Evolutionary conservation across 805 yeast genomes (phyloP).

Genomic region (Wickerhamomyces xylosicus): DNA sequence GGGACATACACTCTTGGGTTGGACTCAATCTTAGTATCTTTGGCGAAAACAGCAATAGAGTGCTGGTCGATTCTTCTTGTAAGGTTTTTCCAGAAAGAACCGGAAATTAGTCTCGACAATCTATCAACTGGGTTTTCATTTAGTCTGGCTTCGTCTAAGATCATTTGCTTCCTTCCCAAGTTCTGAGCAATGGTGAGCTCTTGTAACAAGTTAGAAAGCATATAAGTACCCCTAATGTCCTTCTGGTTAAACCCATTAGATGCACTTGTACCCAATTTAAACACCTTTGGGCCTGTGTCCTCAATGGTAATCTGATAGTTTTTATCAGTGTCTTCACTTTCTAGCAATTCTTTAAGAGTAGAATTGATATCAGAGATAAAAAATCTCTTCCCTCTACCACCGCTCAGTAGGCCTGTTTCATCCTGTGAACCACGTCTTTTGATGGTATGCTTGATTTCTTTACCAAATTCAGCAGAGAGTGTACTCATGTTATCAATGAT

Average conservation of each 20-base stretch:
- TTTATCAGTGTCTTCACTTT: slow-evolving; percentile 75
- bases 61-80: slow-evolving; percentile 60
- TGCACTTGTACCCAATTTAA: slow-evolving; percentile 71
- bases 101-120: slow-evolving; percentile 59
- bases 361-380: slow-evolving; percentile 67
- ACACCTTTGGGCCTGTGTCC: slow-evolving; percentile 77
- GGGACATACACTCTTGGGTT: slow-evolving; percentile 78
- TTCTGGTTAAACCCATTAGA: slow-evolving; percentile 70
- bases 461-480: slow-evolving; percentile 11
- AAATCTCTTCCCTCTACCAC: slow-evolving; percentile 33
- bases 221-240: slow-evolving; percentile 79
- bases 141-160: slow-evolving; percentile 73
- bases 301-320: slow-evolving; percentile 81
- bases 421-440: slow-evolving; percentile 48
- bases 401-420: slow-evolving; percentile 26
- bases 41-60: slow-evolving; percentile 59
- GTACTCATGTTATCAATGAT: slow-evolving; percentile 23
- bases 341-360: slow-evolving; percentile 58
- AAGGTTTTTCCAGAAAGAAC: slow-evolving; percentile 71
- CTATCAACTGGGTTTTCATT: slow-evolving; percentile 83
- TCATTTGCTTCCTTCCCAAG: slow-evolving; percentile 67
- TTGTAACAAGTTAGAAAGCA: slow-evolving; percentile 77
- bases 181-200: slow-evolving; percentile 81
- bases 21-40: slow-evolving; percentile 65
- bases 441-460: slow-evolving; percentile 17